phyloP scores from a whole-genome alignment of 2,329 filamentous ascomycete genomes.

The Penicillium sp. region DNA sequence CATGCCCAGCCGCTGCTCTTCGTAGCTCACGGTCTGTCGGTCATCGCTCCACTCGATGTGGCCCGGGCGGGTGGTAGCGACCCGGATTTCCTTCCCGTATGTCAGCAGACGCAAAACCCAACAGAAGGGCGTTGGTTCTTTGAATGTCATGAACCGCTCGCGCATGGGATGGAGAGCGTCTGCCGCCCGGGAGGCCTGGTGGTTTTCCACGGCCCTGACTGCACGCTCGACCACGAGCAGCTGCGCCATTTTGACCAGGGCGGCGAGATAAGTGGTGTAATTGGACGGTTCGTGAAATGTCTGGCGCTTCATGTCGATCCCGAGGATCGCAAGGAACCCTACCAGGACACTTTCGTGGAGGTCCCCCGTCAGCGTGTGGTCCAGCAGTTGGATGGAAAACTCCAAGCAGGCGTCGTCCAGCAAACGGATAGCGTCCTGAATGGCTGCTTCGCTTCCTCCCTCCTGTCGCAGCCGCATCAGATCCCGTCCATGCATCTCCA shows the following conservation, averaged over 20 bases:
- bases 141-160: not conserved
- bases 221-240: slow-evolving; percentile 3
- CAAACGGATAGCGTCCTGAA: no score
- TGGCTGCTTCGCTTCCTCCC: no score
- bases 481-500: no score
- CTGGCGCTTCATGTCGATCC: not conserved
- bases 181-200: not conserved
- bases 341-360: no score
- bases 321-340: no score
- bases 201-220: not conserved
- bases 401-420: no score
- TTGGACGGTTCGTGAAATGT: slow-evolving; percentile 5
- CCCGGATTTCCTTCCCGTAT: slow-evolving; percentile 14
- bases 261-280: slow-evolving; percentile 10
- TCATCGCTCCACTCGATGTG: slow-evolving; percentile 18
- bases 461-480: no score
- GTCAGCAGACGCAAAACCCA: not conserved
- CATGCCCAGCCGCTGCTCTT: slow-evolving; percentile 1
- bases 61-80: slow-evolving; percentile 2
- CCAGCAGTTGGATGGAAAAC: no score
- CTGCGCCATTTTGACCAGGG: slow-evolving; percentile 12
- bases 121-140: not conserved
- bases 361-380: no score
- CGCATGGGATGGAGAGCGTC: not conserved
- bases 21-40: slow-evolving; percentile 13